Conservation (phyloP, 2,329 filamentous ascomycete genomes). For the Paecilomyces formosus region DNA sequence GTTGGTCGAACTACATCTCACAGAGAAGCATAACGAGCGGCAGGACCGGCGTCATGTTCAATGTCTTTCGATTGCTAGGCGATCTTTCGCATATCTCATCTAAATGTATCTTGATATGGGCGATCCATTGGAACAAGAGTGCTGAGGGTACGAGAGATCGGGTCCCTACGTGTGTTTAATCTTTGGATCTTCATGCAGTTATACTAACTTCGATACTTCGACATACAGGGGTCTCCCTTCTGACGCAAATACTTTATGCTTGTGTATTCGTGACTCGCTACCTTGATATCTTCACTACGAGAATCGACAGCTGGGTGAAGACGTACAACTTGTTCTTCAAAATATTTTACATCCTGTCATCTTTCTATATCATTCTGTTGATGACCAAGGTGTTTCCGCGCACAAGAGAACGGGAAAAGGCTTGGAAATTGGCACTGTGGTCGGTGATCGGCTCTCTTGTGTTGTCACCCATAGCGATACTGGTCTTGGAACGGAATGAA, state of each 20-base stretch:
- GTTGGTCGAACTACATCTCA: not conserved
- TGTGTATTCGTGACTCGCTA: conserved; percentile 82
- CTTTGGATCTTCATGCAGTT: not conserved
- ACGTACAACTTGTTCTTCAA: conserved; percentile 77
- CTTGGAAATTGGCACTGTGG: conserved; percentile 81
- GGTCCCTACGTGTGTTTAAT: not conserved
- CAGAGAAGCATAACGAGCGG: not conserved
- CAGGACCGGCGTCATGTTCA: conserved; percentile 8
- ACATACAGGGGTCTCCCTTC: conserved; percentile 69
- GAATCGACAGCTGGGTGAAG: conserved; percentile 19
- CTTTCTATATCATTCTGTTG: conserved; percentile 75
- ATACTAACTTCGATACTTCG: conserved; percentile 1
- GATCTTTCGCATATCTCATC: conserved; percentile 79
- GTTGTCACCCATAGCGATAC: conserved; percentile 63
- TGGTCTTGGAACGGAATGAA: conserved; percentile 56
- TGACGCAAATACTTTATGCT: conserved; percentile 80
- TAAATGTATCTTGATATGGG: conserved; percentile 83
- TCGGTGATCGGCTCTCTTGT: conserved; percentile 59
- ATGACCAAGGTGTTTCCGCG: conserved; percentile 84
- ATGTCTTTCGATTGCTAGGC: conserved; percentile 65
- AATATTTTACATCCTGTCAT: conserved; percentile 77
- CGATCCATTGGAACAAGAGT: conserved; percentile 81
- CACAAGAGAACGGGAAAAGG: conserved; percentile 81
- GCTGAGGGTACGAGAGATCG: conserved; percentile 58
- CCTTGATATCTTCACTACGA: conserved; percentile 62